Conservation (phyloP, 306 rosid genomes). For the Vigna trinervia region DNA sequence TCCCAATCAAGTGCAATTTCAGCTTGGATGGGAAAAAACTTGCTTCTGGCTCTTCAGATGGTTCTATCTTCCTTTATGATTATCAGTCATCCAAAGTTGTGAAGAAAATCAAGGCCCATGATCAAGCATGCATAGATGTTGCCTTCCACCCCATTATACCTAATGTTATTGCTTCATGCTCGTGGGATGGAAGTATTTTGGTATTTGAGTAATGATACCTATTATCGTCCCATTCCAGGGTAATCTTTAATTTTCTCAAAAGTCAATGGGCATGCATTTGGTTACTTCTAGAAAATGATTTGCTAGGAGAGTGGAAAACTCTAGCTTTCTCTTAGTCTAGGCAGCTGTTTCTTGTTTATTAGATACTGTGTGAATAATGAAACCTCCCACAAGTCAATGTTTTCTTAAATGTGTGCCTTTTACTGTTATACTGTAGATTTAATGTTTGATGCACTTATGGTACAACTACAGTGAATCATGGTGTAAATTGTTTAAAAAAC, state of each 20-base stretch:
- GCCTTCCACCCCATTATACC: slow-evolving; percentile 79
- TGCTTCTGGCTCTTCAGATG: slow-evolving; percentile 91
- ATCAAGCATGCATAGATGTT: slow-evolving; percentile 74
- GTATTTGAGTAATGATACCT: slow-evolving; percentile 59
- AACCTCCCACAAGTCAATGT: slow-evolving; percentile 9
- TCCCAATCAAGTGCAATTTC: slow-evolving; percentile 84
- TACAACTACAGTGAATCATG: slow-evolving; percentile 1
- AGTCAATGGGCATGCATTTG: slow-evolving; percentile 25
- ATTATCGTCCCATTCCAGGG: slow-evolving; percentile 19
- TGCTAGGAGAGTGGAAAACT: slow-evolving; percentile 7
- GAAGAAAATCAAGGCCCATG: slow-evolving; percentile 74
- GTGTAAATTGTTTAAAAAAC: background rate
- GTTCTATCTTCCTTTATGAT: slow-evolving; percentile 72
- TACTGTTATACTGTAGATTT: slow-evolving; percentile 22
- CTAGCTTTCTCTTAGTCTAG: background rate
- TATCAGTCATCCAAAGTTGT: slow-evolving; percentile 70
- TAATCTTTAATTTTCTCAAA: background rate
- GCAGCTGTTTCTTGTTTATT: slow-evolving; percentile 29
- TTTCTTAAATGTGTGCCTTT: background rate
- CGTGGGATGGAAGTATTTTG: slow-evolving; percentile 83
- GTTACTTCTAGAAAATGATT: slow-evolving; percentile 24
- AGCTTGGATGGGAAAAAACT: slow-evolving; percentile 77
- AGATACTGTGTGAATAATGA: slow-evolving; percentile 12
- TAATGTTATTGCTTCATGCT: slow-evolving; percentile 78
- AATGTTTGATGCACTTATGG: slow-evolving; percentile 27